A percentile compares a stretch with the other conserved stretches of the same genome.
These are phyloP conservation scores for Diplosphaera chodatii DNA, from an alignment of 139 green algal species.

Conservation along the genomic window DNA sequence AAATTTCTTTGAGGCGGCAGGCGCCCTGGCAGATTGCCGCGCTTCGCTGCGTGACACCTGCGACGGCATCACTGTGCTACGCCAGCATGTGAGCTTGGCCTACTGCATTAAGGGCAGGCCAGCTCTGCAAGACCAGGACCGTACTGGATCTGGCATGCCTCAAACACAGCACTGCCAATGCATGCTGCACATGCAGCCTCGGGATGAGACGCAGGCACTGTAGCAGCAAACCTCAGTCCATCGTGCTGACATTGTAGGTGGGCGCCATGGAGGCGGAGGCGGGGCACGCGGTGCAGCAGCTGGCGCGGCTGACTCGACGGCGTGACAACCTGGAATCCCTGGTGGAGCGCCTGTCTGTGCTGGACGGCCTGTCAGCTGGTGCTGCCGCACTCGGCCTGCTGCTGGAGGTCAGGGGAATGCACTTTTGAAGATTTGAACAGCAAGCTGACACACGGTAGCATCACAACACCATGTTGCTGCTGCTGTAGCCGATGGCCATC, in stretches of 20 bases:
- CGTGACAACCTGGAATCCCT: conserved; percentile 51
- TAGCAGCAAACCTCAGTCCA: too few species aligned
- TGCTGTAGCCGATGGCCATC: too few species aligned
- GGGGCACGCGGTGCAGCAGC: conserved; percentile 36
- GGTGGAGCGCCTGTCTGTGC: not conserved
- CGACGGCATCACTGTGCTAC: conserved; percentile 38
- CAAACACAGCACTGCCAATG: too few species aligned
- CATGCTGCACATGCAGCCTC: too few species aligned
- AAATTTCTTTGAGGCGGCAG: conserved; percentile 67
- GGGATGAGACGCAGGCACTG: too few species aligned
- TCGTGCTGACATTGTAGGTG: too few species aligned
- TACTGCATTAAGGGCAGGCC: too few species aligned
- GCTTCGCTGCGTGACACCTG: conserved; percentile 35
- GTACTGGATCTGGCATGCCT: too few species aligned
- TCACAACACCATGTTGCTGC: too few species aligned
- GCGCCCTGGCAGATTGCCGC: conserved; percentile 64
- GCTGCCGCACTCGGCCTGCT: not conserved
- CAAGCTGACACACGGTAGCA: too few species aligned
- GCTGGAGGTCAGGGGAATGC: not conserved
- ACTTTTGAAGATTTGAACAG: too few species aligned
- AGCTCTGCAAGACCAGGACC: too few species aligned
- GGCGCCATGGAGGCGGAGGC: conserved; percentile 49
- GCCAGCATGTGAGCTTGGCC: conserved; percentile 21
- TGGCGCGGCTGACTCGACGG: conserved; percentile 49
- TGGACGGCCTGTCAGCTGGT: not conserved